Base-by-base conservation (phyloP, 495 filamentous ascomycete species). In the Letharia columbiana region DNA sequence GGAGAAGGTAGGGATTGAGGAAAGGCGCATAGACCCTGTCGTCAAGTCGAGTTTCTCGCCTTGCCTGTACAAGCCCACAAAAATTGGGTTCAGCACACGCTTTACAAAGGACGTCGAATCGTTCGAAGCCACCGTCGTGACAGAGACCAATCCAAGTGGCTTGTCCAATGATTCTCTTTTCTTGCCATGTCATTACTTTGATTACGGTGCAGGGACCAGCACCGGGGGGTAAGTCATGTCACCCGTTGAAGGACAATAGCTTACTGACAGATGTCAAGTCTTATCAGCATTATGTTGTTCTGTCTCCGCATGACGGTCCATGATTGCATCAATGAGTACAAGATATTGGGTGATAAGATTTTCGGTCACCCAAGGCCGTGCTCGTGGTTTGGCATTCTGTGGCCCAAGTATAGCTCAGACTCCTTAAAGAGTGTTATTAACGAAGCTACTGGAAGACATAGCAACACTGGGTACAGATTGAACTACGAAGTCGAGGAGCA, bases 241-340 rank as follows among this genome's bases (percentile, higher is more conserved):
- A 8, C 28, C 1, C 13, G 50, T 17, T 31, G 13, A 54, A 31
- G 23, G 50, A 17, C 10, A 54, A 7, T 54, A 17, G 23, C 23
- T 17, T 33, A 33, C 50, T 54, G 28, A 54, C 28, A 54, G 28
- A 13, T 54, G 28, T 54, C 12, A 31, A 54, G 59, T n/a, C 56
- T 84, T 3, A 82, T 84, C 65, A 77, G 81, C 6, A 82, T 82
- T 13, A 77, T 83, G 73, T 74, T 84, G 3, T 80, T 78, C 11
- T 70, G 80, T 39, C 70, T 83, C n/a, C 73, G 78, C 37, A 82
- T 84, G 79, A 76, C 74, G 4, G 77, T 83, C 12, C 71, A 78
- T 11, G 75, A 82, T 68, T 81, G 76, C 61, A 71, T 83, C 39
- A 70, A 75, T 28, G 75, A 79, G 31, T 83, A 83, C 62, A 64